A percentile compares a stretch with the other conserved stretches of the same genome.
Conservation (phyloP, 495 filamentous ascomycete genomes). For the Annulohypoxylon maeteangense region DNA sequence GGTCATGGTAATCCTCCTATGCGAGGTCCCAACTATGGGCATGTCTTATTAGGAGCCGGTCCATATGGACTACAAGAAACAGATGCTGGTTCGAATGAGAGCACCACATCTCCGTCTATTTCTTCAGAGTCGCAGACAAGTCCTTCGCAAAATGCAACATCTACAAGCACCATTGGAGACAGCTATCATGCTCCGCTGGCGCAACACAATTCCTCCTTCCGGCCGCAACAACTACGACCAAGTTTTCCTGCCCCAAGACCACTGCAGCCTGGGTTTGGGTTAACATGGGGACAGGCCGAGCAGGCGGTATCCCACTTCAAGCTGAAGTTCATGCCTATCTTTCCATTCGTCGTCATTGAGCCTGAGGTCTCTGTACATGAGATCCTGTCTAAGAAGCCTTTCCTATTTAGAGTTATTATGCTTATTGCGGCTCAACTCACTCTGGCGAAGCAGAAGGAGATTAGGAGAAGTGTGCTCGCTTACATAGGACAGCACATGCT, state of each 20-base stretch:
- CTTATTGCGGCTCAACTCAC: conserved; percentile 42
- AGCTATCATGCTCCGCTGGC: neutral
- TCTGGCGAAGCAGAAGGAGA: conserved; percentile 41
- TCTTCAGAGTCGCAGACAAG: neutral
- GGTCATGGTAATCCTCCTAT: neutral
- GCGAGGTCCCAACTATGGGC: conserved; percentile 19
- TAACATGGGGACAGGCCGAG: conserved; percentile 49
- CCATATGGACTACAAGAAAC: conserved; percentile 5
- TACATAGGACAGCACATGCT: conserved; percentile 48
- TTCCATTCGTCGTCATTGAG: conserved; percentile 48
- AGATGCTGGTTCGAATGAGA: conserved; percentile 5
- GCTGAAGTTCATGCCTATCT: conserved; percentile 43
- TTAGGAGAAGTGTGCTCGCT: conserved; percentile 45
- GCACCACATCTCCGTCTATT: conserved; percentile 14
- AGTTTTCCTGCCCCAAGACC: conserved; percentile 5
- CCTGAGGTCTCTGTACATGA: conserved; percentile 40
- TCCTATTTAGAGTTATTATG: conserved; percentile 47
- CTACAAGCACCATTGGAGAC: neutral
- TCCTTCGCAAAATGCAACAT: neutral
- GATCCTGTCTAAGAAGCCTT: conserved; percentile 42
- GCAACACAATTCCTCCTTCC: neutral
- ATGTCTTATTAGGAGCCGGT: conserved; percentile 18
- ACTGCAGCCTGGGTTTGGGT: conserved; percentile 41
- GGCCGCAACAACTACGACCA: neutral
- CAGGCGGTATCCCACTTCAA: conserved; percentile 45